Conservation (phyloP, 768 basidiomycete genomes). For the Paxillus rubicundulus region DNA sequence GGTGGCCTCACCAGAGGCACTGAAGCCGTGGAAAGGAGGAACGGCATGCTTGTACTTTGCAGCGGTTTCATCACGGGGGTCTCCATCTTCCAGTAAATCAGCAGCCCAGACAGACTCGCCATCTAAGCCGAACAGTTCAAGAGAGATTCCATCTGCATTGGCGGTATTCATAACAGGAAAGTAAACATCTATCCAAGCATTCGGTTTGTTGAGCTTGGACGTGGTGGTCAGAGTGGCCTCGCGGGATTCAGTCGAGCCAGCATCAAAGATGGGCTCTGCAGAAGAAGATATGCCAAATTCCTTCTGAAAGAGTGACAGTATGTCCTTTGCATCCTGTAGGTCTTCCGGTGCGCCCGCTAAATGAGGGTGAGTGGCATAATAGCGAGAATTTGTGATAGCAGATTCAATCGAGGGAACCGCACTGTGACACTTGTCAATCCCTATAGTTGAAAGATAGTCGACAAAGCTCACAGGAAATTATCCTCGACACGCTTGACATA, state of each 20-base stretch:
- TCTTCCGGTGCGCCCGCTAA: slow-evolving; percentile 66
- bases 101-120: slow-evolving; percentile 63
- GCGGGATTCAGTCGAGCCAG: slow-evolving; percentile 66
- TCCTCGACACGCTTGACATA: slow-evolving; percentile 26
- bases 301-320: slow-evolving; percentile 66
- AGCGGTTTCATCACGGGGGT: slow-evolving; percentile 70
- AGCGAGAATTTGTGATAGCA: slow-evolving; percentile 54
- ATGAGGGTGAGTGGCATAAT: slow-evolving; percentile 68
- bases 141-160: slow-evolving; percentile 56
- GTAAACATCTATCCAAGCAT: slow-evolving; percentile 84
- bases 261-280: slow-evolving; percentile 57
- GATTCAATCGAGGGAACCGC: slow-evolving; percentile 56
- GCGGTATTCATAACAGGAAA: slow-evolving; percentile 81
- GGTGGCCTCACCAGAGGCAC: slow-evolving; percentile 69
- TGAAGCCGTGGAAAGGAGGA: slow-evolving; percentile 85
- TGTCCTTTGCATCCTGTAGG: slow-evolving; percentile 58
- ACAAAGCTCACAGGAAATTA: slow-evolving; percentile 34
- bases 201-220: slow-evolving; percentile 44
- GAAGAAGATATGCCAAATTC: slow-evolving; percentile 53
- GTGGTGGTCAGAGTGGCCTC: slow-evolving; percentile 61
- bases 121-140: slow-evolving; percentile 62
- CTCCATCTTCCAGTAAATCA: slow-evolving; percentile 68
- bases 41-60: slow-evolving; percentile 62
- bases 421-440: slow-evolving; percentile 29
- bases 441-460: background rate